Evolutionary conservation across 495 filamentous ascomycete species (phyloP).

Genomic region (Aspergillus coremiiformis): DNA sequence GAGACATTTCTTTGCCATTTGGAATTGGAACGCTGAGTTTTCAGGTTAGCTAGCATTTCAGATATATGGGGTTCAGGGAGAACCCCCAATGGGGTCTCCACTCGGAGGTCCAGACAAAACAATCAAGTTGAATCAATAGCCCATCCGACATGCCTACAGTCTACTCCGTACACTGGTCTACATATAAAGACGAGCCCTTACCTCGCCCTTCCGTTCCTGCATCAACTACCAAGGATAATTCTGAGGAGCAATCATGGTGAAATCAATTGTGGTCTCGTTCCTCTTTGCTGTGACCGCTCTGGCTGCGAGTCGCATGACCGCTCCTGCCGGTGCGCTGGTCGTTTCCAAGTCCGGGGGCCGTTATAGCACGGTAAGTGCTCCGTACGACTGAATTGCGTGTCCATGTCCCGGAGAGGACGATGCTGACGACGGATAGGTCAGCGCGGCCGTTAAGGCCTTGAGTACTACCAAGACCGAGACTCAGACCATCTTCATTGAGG

Average conservation of each 20-base stretch:
- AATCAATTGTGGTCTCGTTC: conserved; percentile 5
- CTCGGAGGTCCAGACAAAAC: conserved; percentile 1
- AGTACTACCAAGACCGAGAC: conserved; percentile 35
- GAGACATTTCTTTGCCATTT: too few relatives aligned
- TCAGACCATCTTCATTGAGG: conserved; percentile 57
- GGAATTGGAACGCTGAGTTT: neutral
- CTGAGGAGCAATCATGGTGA: conserved; percentile 3
- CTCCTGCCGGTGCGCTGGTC: conserved; percentile 44
- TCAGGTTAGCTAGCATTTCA: conserved; percentile 6
- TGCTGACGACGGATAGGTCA: conserved; percentile 29
- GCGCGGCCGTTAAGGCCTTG: conserved; percentile 50
- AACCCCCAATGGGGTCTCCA: conserved; percentile 1
- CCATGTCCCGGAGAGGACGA: too few relatives aligned
- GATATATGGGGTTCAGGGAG: neutral
- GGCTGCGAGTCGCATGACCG: conserved; percentile 38
- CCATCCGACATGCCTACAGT: neutral
- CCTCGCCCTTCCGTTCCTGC: neutral
- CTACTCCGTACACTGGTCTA: neutral
- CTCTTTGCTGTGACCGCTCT: conserved; percentile 24
- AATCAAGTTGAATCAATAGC: neutral
- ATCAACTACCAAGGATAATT: neutral
- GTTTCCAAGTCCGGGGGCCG: conserved; percentile 40
- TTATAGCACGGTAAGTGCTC: conserved; percentile 32
- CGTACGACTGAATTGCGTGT: too few relatives aligned
- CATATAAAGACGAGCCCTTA: neutral